Evolutionary conservation across 169 alveolate genomes (phyloP), one percentile per base, ranked within the genome.

Genomic region (Eimeria zaria): DNA sequence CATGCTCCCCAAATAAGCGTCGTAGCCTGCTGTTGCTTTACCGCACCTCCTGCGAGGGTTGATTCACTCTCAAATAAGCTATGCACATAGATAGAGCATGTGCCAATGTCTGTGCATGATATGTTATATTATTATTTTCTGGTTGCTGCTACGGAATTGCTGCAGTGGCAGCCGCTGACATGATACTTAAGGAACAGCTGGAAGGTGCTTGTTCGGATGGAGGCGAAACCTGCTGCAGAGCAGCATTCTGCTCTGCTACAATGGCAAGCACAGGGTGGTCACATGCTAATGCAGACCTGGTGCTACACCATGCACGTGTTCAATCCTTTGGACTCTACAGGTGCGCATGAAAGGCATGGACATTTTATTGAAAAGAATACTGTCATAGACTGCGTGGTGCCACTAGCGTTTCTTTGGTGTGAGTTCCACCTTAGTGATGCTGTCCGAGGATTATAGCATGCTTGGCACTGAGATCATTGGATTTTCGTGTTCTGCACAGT

Each of bases 91-190:
- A 1, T 62, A 62, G 73, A 27, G 41, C 39, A 73, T 33, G 8
- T 39, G 51, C 51, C 18, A 14, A 73, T 30, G 46, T 30, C 27
- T 67, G 8, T 67, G 64, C 64, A 55, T 55, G 64, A 55, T 30
- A 16, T 22, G 7, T 58, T 58, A 1, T 58, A 5, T 18, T 30
- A 11, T 44, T 46, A 30, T 36, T 24, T 6, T 41, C 60, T 44
- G 58, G 58, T 2, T 46, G 30, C 60, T 74, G 85, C 60, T 74
- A 33, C 36, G 30, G 85, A 20, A 74, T 44, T 84, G 76, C 83
- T 87, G 84, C 94, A 87, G 94, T 87, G 94, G 94, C 64, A 39
- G 94, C 64, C 30, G 94, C 94, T 67, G 94, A 87, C 51, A 20
- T 4, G 27, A 39, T 87, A 53, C 94, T 87, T 24, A 27, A 64